phyloP scores from a whole-genome alignment of 1,284 basidiomycete species.

The Trametes versicolor region DNA sequence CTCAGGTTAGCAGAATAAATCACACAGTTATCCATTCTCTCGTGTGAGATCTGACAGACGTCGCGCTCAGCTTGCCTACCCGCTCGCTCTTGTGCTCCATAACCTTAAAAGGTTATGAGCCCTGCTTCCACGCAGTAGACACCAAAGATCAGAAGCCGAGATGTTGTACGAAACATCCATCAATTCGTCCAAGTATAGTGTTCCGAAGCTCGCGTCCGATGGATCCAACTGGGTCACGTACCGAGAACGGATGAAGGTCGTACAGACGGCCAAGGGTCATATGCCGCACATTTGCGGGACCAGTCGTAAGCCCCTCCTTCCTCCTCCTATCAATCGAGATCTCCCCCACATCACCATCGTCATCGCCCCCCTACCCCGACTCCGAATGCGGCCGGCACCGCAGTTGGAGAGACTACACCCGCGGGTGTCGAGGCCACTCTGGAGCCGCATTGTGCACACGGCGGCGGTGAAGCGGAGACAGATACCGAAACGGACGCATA shows the following conservation, averaged over 20 bases:
- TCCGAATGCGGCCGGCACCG: no score
- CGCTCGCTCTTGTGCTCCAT: no score
- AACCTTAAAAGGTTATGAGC: constrained; percentile 19
- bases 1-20: no score
- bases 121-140: neutral
- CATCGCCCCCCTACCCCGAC: no score
- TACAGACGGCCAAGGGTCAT: constrained; percentile 38
- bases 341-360: neutral
- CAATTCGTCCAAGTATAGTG: constrained; percentile 8
- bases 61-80: no score
- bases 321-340: constrained; percentile 6
- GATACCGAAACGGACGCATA: neutral
- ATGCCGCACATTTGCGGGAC: constrained; percentile 40
- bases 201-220: constrained; percentile 46
- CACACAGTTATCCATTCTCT: no score
- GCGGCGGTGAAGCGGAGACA: neutral
- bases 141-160: neutral
- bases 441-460: no score
- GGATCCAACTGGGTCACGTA: constrained; percentile 48
- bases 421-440: no score
- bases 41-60: no score
- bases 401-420: no score
- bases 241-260: constrained; percentile 37
- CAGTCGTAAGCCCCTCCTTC: constrained; percentile 24
- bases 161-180: neutral